phyloP scores from a whole-genome alignment of 768 basidiomycete species.

The Kockovaella imperatae region DNA sequence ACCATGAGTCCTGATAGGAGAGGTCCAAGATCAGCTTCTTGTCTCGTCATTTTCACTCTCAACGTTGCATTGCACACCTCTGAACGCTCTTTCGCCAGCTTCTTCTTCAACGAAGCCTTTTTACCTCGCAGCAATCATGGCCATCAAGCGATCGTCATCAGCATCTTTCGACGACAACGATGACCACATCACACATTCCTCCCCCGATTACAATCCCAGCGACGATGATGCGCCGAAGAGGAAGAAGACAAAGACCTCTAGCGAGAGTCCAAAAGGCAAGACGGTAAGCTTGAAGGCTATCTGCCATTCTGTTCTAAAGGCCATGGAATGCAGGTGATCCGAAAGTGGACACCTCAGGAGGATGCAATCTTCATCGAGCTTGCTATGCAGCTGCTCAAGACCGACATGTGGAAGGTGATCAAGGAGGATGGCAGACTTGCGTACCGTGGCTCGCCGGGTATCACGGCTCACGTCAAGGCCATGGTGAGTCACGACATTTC shows the following conservation, averaged over 20 bases:
- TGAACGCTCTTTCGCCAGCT: too few species aligned
- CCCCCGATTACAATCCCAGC: too few species aligned
- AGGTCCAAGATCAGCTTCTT: too few species aligned
- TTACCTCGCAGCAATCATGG: too few species aligned
- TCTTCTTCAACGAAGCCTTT: too few species aligned
- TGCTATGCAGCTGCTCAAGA: conserved; percentile 6
- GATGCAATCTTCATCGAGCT: conserved; percentile 24
- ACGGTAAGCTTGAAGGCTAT: background rate
- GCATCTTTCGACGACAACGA: background rate
- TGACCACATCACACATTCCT: too few species aligned
- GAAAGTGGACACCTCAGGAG: conserved; percentile 25
- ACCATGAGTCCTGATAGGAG: too few species aligned
- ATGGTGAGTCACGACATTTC: conserved; percentile 15
- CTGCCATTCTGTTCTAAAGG: background rate
- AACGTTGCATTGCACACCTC: too few species aligned
- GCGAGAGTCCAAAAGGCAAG: background rate
- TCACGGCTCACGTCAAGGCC: conserved; percentile 16
- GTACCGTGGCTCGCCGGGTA: conserved; percentile 16
- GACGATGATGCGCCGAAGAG: background rate
- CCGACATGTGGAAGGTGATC: conserved; percentile 11
- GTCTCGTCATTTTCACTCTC: too few species aligned
- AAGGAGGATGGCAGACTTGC: conserved; percentile 22
- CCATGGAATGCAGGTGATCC: background rate
- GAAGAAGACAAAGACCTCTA: background rate
- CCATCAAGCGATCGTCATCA: background rate